Evolutionary conservation across 1,139 yeast species (phyloP).

Genomic region (Protomyces lactucae-debilis): DNA sequence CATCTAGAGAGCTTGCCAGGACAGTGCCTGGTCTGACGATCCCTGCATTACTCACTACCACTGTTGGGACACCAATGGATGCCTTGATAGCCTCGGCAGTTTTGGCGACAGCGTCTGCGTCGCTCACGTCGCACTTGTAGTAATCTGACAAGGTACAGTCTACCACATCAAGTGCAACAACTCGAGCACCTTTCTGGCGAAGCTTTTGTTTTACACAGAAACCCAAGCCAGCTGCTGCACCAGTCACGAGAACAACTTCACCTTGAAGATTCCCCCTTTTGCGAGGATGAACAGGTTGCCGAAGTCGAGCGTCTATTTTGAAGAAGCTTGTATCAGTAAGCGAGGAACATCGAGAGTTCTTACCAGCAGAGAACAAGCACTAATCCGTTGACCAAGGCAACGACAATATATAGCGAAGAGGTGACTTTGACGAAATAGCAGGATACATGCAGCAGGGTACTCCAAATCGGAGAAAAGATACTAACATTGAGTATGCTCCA

Average conservation of each 20-base stretch:
- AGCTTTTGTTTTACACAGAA: conserved; percentile 52
- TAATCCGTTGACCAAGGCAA: no score
- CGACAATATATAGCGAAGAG: no score
- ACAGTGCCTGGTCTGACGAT: conserved; percentile 54
- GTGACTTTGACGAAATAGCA: no score
- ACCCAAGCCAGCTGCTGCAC: conserved; percentile 78
- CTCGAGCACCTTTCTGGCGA: conserved; percentile 44
- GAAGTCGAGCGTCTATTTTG: neutral
- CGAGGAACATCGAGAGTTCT: no score
- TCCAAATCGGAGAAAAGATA: neutral
- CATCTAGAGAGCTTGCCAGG: conserved; percentile 48
- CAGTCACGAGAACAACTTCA: conserved; percentile 72
- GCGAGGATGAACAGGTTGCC: neutral
- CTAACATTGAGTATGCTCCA: neutral
- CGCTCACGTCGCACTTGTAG: conserved; percentile 65
- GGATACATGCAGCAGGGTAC: neutral
- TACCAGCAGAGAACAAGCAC: no score
- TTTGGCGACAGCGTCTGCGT: conserved; percentile 44
- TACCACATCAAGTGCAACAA: conserved; percentile 60
- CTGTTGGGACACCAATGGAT: conserved; percentile 54
- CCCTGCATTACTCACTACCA: conserved; percentile 81
- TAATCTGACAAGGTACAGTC: conserved; percentile 45
- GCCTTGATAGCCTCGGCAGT: conserved; percentile 36
- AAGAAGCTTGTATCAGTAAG: neutral
- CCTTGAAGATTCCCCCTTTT: neutral